phyloP scores from a whole-genome alignment of 2,329 filamentous ascomycete genomes.

The Byssoonygena ceratinophila region DNA sequence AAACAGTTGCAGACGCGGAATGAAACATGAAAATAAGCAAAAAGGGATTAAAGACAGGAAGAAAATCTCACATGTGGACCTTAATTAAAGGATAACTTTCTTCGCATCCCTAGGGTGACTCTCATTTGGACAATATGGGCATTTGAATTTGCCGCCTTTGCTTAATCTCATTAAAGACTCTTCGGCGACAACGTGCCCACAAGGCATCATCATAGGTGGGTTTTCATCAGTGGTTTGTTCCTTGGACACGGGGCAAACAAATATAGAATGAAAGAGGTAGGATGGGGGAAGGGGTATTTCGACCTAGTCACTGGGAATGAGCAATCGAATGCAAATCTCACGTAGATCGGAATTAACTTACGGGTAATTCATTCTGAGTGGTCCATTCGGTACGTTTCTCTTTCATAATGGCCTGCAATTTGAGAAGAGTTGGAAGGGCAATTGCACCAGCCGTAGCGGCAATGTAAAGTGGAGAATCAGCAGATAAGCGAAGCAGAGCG shows the following conservation, averaged over 20 bases:
- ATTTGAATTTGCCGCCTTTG: conserved; percentile 78
- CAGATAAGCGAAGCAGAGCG: conserved; percentile 75
- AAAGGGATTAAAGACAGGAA: background rate
- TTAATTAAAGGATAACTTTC: conserved; percentile 54
- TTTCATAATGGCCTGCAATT: conserved; percentile 77
- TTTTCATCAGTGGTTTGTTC: conserved; percentile 90
- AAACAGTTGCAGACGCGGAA: too few relatives aligned
- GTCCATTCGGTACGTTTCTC: conserved; percentile 93
- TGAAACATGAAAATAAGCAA: background rate
- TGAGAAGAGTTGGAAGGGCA: conserved; percentile 76
- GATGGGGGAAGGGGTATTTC: conserved; percentile 55
- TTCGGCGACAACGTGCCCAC: conserved; percentile 83
- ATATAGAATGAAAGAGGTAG: conserved; percentile 82
- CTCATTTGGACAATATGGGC: conserved; percentile 87
- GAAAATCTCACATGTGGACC: background rate
- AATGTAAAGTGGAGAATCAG: conserved; percentile 85
- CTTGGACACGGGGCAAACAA: conserved; percentile 94
- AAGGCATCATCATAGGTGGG: conserved; percentile 93
- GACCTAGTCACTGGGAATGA: conserved; percentile 34
- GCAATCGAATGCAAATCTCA: conserved; percentile 12
- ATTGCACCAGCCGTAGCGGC: conserved; percentile 87
- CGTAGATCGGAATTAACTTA: conserved; percentile 41
- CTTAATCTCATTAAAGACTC: conserved; percentile 71
- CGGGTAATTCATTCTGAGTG: conserved; percentile 77
- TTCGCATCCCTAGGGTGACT: conserved; percentile 65